Evolutionary conservation across 2,329 filamentous ascomycete species (phyloP).

Genomic region (Metarhizium anisopliae): DNA sequence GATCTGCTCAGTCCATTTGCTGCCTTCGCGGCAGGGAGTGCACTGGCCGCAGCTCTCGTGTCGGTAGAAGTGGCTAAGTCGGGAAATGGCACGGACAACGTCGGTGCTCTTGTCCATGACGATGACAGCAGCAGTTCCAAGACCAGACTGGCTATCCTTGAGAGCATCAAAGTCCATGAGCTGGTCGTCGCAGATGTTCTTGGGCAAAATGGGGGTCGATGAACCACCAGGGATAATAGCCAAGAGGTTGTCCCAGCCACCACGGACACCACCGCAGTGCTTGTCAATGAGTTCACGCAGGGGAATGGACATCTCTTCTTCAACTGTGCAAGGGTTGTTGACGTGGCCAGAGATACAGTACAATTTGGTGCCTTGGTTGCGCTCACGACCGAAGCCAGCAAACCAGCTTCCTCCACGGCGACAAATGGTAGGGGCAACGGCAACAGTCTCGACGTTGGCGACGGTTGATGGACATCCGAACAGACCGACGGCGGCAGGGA

Average conservation of each 20-base stretch:
- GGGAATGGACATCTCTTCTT: slow-evolving; percentile 99
- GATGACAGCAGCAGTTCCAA: slow-evolving; percentile 94
- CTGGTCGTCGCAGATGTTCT: slow-evolving; percentile 83
- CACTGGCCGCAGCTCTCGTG: slow-evolving; percentile 98
- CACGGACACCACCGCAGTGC: slow-evolving; percentile 93
- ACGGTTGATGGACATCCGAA: slow-evolving; percentile 98
- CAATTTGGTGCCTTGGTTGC: slow-evolving; percentile 95
- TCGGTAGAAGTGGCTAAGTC: slow-evolving; percentile 93
- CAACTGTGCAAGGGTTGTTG: slow-evolving; percentile 96
- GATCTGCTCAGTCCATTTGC: slow-evolving; percentile 98
- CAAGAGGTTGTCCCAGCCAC: slow-evolving; percentile 95
- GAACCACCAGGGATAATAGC: slow-evolving; percentile 94
- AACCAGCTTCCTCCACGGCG: slow-evolving; percentile 92
- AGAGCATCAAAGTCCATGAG: slow-evolving; percentile 98
- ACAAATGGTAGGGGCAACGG: slow-evolving; percentile 91
- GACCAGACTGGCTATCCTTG: slow-evolving; percentile 95
- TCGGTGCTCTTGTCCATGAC: slow-evolving; percentile 99
- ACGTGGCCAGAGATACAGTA: slow-evolving; percentile 98
- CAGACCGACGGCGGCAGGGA: slow-evolving; percentile 92
- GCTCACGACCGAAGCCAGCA: slow-evolving; percentile 84
- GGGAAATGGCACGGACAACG: slow-evolving; percentile 86
- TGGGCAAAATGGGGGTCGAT: slow-evolving; percentile 91
- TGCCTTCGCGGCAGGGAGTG: slow-evolving; percentile 97
- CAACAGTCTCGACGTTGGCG: slow-evolving; percentile 94
- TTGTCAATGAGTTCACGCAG: slow-evolving; percentile 94